Percentiles rank a stretch among this genome's conserved stretches.
These are phyloP conservation scores for Elymus sibiricus DNA, from an alignment of 176 grass and related monocot genomes.

Conservation along the genomic window DNA sequence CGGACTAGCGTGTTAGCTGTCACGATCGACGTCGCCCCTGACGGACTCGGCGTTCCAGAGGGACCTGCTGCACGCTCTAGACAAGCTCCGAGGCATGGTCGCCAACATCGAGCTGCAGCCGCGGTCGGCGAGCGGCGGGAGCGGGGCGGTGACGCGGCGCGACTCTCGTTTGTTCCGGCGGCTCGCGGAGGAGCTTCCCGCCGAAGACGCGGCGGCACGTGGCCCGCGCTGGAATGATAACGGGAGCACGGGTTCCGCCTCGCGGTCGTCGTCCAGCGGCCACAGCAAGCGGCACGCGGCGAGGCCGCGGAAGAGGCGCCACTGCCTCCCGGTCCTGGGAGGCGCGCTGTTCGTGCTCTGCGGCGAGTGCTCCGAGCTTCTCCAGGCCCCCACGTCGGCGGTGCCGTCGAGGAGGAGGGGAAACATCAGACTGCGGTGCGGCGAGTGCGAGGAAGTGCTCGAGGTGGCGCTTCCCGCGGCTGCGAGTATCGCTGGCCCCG, in stretches of 20 bases:
- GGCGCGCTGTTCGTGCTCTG: slow-evolving; percentile 73
- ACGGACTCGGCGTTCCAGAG: slow-evolving; percentile 12
- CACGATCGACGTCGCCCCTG: neutral
- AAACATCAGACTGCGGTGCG: slow-evolving; percentile 44
- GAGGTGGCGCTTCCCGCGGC: slow-evolving; percentile 25
- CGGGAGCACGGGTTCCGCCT: neutral
- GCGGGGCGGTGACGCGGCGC: neutral
- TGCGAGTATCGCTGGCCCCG: neutral
- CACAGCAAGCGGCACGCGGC: neutral
- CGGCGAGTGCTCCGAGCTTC: slow-evolving; percentile 34
- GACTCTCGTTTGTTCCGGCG: slow-evolving; percentile 18
- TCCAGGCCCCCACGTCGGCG: slow-evolving; percentile 32
- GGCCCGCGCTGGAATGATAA: neutral
- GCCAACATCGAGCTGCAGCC: slow-evolving; percentile 8
- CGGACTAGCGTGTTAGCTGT: neutral
- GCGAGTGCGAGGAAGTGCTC: slow-evolving; percentile 42
- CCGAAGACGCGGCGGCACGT: neutral
- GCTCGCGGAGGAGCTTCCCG: slow-evolving; percentile 2
- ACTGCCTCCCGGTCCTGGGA: slow-evolving; percentile 47
- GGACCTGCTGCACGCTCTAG: slow-evolving; percentile 26
- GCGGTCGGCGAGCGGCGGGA: neutral
- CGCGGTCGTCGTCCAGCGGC: neutral
- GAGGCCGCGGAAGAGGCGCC: neutral
- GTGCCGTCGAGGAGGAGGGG: neutral
- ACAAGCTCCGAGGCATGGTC: slow-evolving; percentile 31